Conservation (phyloP, 2,329 filamentous ascomycete species). For the Aspergillus puulaauensis region DNA sequence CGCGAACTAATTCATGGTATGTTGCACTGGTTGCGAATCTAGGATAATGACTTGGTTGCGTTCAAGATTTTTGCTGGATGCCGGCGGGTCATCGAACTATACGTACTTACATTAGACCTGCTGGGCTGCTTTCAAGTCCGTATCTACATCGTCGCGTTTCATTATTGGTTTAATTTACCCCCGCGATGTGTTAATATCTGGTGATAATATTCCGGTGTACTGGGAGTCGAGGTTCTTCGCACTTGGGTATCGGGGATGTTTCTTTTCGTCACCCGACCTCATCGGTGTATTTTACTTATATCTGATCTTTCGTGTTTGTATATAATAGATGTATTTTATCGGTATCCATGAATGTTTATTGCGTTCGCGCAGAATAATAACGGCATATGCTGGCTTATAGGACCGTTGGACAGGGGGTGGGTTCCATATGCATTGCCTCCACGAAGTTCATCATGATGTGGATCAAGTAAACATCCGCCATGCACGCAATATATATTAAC, state of each 20-base stretch:
- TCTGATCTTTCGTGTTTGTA: background rate
- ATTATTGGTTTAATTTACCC: too few relatives aligned
- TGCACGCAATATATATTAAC: too few relatives aligned
- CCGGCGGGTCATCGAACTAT: background rate
- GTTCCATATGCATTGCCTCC: too few relatives aligned
- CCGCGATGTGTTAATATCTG: background rate
- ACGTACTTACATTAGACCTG: background rate
- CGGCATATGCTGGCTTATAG: too few relatives aligned
- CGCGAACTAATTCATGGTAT: constrained; percentile 3
- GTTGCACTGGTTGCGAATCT: background rate
- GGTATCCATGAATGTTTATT: background rate
- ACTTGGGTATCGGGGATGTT: background rate
- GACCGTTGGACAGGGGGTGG: too few relatives aligned
- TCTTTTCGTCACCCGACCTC: background rate
- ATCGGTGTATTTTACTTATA: background rate
- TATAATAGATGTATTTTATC: background rate
- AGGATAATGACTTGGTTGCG: background rate
- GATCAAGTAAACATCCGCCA: too few relatives aligned
- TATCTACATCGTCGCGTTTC: background rate
- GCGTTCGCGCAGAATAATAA: background rate
- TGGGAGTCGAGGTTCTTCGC: background rate
- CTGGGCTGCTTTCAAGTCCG: background rate
- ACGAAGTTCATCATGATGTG: too few relatives aligned
- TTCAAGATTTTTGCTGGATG: background rate
- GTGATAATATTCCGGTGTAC: background rate